These are phyloP conservation scores for Daldinia loculata DNA, from an alignment of 495 filamentous ascomycete species.

Conservation along the genomic window DNA sequence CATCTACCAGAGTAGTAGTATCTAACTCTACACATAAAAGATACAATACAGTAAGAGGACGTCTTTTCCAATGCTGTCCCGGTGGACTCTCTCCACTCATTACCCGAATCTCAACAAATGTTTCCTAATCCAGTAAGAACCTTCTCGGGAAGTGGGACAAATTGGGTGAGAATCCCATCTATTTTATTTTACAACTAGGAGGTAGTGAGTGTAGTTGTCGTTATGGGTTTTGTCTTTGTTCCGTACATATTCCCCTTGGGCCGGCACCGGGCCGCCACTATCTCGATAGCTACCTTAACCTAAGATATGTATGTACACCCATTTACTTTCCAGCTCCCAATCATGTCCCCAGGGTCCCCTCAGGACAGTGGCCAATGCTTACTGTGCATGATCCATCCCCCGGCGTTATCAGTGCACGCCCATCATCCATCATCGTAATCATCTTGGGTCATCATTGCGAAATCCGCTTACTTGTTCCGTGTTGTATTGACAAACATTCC, in stretches of 20 bases:
- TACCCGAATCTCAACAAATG: conserved; percentile 38
- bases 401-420: conserved; percentile 11
- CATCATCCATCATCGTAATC: conserved; percentile 25
- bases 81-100: conserved; percentile 29
- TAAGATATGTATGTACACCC: conserved; percentile 5
- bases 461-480: conserved; percentile 28
- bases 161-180: conserved; percentile 29
- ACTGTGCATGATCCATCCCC: conserved; percentile 35
- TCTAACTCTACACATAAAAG: not conserved
- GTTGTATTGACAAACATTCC: conserved; percentile 16
- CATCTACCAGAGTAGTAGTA: not conserved
- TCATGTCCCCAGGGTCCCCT: not conserved
- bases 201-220: not conserved
- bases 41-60: conserved; percentile 26
- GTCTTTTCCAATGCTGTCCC: not conserved
- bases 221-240: not conserved
- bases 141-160: conserved; percentile 7
- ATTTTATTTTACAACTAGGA: not conserved
- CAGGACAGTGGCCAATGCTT: conserved; percentile 15
- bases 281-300: not conserved
- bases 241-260: conserved; percentile 22
- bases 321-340: not conserved
- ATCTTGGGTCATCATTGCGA: conserved; percentile 21
- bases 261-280: conserved; percentile 21
- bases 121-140: conserved; percentile 30